phyloP scores from a whole-genome alignment of 768 basidiomycete genomes.

The Boletus sp. region DNA sequence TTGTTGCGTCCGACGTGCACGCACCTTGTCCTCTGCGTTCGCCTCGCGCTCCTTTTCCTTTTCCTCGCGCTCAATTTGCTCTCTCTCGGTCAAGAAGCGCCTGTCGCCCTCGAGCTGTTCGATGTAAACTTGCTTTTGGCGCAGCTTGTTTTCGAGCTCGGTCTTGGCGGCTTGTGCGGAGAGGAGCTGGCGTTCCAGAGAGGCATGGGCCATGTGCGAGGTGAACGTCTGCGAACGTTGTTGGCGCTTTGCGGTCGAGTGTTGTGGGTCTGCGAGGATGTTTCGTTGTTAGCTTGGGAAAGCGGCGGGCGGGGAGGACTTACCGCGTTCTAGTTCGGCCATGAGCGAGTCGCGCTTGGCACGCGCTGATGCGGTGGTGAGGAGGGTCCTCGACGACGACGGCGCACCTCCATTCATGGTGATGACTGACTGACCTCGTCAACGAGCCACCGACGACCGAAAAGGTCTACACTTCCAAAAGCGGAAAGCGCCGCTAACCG shows the following conservation, averaged over 20 bases:
- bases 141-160: constrained; percentile 65
- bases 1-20: constrained; percentile 17
- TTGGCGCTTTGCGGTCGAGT: constrained; percentile 64
- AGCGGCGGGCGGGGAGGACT: background rate
- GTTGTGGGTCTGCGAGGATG: constrained; percentile 52
- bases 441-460: no score
- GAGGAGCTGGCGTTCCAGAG: constrained; percentile 66
- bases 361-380: background rate
- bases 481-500: background rate
- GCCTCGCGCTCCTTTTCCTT: constrained; percentile 56
- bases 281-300: background rate
- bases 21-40: constrained; percentile 60
- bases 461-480: background rate
- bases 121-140: constrained; percentile 60
- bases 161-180: constrained; percentile 58
- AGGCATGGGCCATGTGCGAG: constrained; percentile 57
- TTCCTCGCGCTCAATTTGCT: constrained; percentile 65
- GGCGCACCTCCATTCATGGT: no score
- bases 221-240: constrained; percentile 63
- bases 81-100: constrained; percentile 65
- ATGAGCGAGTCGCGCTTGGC: constrained; percentile 64
- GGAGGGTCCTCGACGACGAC: no score
- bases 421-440: no score
- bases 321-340: constrained; percentile 67
- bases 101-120: constrained; percentile 71